These are phyloP conservation scores for Lactifluus rugatus DNA, from an alignment of 768 basidiomycete genomes.

Conservation along the genomic window DNA sequence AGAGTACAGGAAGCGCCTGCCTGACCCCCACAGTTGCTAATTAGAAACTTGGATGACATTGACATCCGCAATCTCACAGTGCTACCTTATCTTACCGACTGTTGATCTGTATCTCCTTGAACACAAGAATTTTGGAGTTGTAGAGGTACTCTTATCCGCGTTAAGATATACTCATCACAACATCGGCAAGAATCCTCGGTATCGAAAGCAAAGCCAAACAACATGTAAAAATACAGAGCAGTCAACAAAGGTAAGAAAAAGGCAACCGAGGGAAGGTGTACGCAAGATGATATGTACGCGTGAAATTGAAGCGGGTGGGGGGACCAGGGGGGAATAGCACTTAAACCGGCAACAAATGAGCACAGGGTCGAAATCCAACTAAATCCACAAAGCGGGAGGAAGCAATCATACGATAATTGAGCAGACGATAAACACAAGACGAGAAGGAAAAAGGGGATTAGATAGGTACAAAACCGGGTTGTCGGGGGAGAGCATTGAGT, in stretches of 20 bases:
- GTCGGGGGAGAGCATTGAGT: slow-evolving; percentile 21
- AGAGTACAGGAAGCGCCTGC: too few species aligned
- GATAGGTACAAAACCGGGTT: slow-evolving; percentile 3
- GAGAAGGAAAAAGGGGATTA: slow-evolving; percentile 10
- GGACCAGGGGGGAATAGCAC: slow-evolving; percentile 12
- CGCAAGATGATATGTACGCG: slow-evolving; percentile 13
- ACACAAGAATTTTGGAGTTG: neutral
- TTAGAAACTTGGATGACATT: too few species aligned
- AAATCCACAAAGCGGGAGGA: slow-evolving; percentile 12
- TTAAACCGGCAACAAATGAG: slow-evolving; percentile 12
- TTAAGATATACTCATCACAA: slow-evolving; percentile 13
- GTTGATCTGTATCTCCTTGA: neutral
- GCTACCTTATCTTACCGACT: neutral
- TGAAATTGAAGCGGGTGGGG: slow-evolving; percentile 17
- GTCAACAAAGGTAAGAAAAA: slow-evolving; percentile 6
- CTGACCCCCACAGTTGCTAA: too few species aligned
- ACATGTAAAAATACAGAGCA: slow-evolving; percentile 20
- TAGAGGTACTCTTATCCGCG: slow-evolving; percentile 7
- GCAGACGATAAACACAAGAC: slow-evolving; percentile 17
- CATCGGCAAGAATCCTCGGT: slow-evolving; percentile 16
- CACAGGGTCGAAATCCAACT: slow-evolving; percentile 19
- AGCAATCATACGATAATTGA: slow-evolving; percentile 14
- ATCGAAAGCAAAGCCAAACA: slow-evolving; percentile 20
- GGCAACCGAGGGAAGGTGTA: slow-evolving; percentile 1
- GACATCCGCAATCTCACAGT: too few species aligned